A percentile compares a stretch with the other conserved stretches of the same genome.
Evolutionary conservation across 352 stramenopile genomes (phyloP).

Genomic region (Phytophthora ohioensis): DNA sequence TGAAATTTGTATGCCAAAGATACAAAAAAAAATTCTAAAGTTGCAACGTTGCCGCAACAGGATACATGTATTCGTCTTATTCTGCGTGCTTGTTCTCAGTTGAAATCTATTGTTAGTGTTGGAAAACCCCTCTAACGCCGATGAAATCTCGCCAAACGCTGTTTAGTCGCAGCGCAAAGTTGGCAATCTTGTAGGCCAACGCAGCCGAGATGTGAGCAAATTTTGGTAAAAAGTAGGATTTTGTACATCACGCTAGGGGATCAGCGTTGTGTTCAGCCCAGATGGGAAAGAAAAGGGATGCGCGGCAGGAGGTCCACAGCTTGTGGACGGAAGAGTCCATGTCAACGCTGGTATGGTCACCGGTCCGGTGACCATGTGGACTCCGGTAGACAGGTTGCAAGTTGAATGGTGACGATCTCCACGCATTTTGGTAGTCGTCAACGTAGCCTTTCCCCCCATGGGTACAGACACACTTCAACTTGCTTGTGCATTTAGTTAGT

Average conservation of each 20-base stretch:
- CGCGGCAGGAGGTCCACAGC: background rate
- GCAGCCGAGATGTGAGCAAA: too few relatives aligned
- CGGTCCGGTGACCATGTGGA: too few relatives aligned
- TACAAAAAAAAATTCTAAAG: background rate
- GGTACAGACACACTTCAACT: slow-evolving; percentile 11
- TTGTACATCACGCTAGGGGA: background rate
- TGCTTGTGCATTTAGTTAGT: background rate
- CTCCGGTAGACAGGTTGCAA: background rate
- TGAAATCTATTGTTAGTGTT: too few relatives aligned
- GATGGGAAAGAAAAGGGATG: slow-evolving; percentile 13
- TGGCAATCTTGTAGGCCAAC: too few relatives aligned
- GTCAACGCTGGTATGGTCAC: background rate
- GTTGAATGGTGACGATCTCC: background rate
- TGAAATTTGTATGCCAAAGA: slow-evolving; percentile 18
- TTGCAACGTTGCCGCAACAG: too few relatives aligned
- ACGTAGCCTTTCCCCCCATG: background rate
- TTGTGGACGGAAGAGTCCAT: slow-evolving; percentile 9
- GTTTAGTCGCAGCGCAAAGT: too few relatives aligned
- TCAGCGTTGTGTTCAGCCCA: background rate
- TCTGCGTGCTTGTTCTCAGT: too few relatives aligned
- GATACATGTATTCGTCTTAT: too few relatives aligned
- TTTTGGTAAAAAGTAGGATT: too few relatives aligned
- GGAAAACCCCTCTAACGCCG: too few relatives aligned
- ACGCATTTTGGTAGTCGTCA: slow-evolving; percentile 2
- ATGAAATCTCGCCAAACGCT: too few relatives aligned